phyloP scores from a whole-genome alignment of 352 stramenopile species.

The Globisporangium nagaii region DNA sequence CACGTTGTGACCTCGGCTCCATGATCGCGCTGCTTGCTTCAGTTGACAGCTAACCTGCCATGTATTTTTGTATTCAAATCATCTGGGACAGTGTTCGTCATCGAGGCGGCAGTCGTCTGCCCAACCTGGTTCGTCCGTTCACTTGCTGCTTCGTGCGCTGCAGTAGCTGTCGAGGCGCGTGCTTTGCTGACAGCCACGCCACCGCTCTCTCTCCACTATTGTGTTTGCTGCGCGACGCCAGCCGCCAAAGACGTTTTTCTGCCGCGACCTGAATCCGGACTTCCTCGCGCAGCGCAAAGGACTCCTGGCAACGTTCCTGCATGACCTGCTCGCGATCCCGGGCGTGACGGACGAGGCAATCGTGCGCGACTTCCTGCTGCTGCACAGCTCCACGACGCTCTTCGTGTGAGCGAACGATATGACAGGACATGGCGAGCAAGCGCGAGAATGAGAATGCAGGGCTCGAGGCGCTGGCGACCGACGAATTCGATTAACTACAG shows the following conservation, averaged over 20 bases:
- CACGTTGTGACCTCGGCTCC: no score
- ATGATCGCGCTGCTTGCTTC: no score
- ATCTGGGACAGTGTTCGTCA: slow-evolving; percentile 29
- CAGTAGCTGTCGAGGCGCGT: no score
- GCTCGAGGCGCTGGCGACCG: no score
- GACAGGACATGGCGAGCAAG: not conserved
- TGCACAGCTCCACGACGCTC: slow-evolving; percentile 54
- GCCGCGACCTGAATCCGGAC: slow-evolving; percentile 68
- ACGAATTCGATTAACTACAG: no score
- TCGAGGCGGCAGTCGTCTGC: slow-evolving; percentile 37
- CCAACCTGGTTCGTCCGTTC: slow-evolving; percentile 21
- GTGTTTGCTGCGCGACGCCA: slow-evolving; percentile 4
- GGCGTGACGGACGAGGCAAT: slow-evolving; percentile 43
- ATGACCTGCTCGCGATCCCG: slow-evolving; percentile 59
- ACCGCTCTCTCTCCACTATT: not conserved
- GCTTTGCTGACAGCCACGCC: no score
- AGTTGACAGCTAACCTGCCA: not conserved
- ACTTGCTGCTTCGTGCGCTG: no score
- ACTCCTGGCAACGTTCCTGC: slow-evolving; percentile 48
- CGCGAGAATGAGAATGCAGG: slow-evolving; percentile 13
- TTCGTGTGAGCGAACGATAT: slow-evolving; percentile 31
- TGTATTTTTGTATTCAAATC: not conserved
- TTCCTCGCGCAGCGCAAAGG: slow-evolving; percentile 48
- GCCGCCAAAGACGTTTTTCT: slow-evolving; percentile 70
- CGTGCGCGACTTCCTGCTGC: slow-evolving; percentile 58